These are phyloP conservation scores for Suhomyces sp. DNA, from an alignment of 805 yeast genomes.

Conservation along the genomic window DNA sequence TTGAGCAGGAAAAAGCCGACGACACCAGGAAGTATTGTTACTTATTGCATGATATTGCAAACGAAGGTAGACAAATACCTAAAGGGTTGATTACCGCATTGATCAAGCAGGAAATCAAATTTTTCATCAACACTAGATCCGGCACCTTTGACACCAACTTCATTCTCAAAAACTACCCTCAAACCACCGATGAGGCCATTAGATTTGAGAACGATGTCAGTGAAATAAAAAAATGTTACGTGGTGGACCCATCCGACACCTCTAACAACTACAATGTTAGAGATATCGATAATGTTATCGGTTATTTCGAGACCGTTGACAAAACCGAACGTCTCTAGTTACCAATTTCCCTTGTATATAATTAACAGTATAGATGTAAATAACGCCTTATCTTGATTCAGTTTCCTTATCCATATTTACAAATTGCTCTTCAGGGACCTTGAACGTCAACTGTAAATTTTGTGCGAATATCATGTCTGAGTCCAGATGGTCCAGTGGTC, in stretches of 20 bases:
- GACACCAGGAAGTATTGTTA: conserved; percentile 48
- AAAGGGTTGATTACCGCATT: conserved; percentile 52
- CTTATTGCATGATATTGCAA: conserved; percentile 46
- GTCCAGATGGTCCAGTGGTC: conserved; percentile 74
- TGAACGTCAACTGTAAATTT: conserved; percentile 50
- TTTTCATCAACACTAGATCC: conserved; percentile 33
- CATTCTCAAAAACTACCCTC: conserved; percentile 58
- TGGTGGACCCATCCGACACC: conserved; percentile 18
- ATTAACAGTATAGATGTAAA: background rate
- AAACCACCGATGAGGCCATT: conserved; percentile 60
- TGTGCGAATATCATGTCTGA: conserved; percentile 68
- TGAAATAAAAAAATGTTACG: conserved; percentile 41
- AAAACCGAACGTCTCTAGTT: conserved; percentile 30
- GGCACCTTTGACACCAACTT: conserved; percentile 46
- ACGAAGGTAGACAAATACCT: conserved; percentile 28
- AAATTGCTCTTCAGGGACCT: conserved; percentile 71
- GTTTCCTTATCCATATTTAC: background rate
- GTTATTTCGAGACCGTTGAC: conserved; percentile 65
- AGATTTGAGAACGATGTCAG: conserved; percentile 71
- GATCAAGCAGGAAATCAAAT: conserved; percentile 36
- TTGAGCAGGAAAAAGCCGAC: conserved; percentile 44
- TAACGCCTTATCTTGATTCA: background rate
- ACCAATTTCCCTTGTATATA: background rate
- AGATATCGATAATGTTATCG: conserved; percentile 46
- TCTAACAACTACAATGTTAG: conserved; percentile 23